Evolutionary conservation across 352 stramenopile species (phyloP).

Genomic region (Plasmopara viticola): DNA sequence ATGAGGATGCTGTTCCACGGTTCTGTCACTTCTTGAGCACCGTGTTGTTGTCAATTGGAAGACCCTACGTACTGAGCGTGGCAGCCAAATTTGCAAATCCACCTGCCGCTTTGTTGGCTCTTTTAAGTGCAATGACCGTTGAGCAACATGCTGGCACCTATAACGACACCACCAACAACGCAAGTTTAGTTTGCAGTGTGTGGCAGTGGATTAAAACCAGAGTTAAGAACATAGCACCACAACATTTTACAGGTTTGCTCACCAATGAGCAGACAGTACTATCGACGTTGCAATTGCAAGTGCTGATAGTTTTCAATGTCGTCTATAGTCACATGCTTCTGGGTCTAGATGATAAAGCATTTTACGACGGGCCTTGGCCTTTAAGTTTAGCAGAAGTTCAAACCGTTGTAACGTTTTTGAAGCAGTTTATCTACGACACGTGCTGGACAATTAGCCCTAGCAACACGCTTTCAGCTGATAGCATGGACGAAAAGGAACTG

Average conservation of each 20-base stretch:
- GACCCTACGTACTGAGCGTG: constrained; percentile 40
- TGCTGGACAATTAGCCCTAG: constrained; percentile 46
- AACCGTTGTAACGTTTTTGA: constrained; percentile 43
- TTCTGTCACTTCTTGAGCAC: constrained; percentile 36
- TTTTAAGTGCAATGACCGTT: constrained; percentile 45
- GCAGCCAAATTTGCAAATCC: constrained; percentile 41
- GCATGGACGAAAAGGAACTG: constrained; percentile 22
- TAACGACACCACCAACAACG: constrained; percentile 1
- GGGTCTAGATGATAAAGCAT: constrained; percentile 58
- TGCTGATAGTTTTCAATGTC: constrained; percentile 56
- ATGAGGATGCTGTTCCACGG: constrained; percentile 17
- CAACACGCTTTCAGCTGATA: constrained; percentile 12
- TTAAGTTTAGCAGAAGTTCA: constrained; percentile 37
- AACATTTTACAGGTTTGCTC: constrained; percentile 6
- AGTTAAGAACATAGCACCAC: constrained; percentile 10
- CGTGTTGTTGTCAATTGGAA: constrained; percentile 37
- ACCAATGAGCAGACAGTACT: constrained; percentile 12
- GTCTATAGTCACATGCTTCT: constrained; percentile 64
- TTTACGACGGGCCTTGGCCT: constrained; percentile 59
- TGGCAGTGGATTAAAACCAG: constrained; percentile 31
- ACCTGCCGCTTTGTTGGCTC: constrained; percentile 32
- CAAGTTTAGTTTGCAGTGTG: constrained; percentile 26
- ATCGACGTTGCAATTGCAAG: constrained; percentile 23
- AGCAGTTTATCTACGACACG: constrained; percentile 60
- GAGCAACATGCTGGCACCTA: constrained; percentile 16